phyloP scores from a whole-genome alignment of 179 eudicot genomes.

The Beta lomatogona region DNA sequence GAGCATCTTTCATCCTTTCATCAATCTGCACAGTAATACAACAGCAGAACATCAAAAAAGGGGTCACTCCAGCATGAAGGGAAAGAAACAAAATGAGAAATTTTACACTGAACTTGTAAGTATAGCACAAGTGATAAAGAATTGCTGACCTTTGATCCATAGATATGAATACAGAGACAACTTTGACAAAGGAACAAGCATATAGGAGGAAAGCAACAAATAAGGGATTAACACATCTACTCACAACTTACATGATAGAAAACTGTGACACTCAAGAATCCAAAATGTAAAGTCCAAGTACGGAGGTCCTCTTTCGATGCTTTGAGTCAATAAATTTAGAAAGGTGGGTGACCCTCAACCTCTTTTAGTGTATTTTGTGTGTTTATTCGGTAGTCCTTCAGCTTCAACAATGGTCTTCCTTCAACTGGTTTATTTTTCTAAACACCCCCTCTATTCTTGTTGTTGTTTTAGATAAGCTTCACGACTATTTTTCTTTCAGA shows the following conservation, averaged over 20 bases:
- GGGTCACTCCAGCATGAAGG: background rate
- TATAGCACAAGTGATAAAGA: background rate
- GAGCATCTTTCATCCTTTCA: slow-evolving; percentile 97
- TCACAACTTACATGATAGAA: background rate
- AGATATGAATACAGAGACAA: background rate
- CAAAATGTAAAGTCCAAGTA: background rate
- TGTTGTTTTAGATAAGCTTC: background rate
- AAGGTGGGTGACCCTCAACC: background rate
- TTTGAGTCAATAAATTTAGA: background rate
- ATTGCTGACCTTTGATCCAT: background rate
- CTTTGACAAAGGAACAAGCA: background rate
- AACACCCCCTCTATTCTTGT: background rate
- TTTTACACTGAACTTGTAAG: background rate
- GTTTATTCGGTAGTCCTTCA: background rate
- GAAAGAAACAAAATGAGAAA: background rate
- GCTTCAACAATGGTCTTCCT: background rate
- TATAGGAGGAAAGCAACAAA: background rate
- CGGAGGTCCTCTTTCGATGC: background rate
- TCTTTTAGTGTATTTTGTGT: background rate
- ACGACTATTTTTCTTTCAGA: background rate
- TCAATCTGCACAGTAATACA: slow-evolving; percentile 58
- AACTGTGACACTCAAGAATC: background rate
- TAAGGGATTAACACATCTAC: background rate
- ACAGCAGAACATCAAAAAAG: slow-evolving; percentile 7
- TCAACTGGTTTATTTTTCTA: background rate